Conservation (phyloP, 805 yeast genomes). For the Pichia deserticola region DNA sequence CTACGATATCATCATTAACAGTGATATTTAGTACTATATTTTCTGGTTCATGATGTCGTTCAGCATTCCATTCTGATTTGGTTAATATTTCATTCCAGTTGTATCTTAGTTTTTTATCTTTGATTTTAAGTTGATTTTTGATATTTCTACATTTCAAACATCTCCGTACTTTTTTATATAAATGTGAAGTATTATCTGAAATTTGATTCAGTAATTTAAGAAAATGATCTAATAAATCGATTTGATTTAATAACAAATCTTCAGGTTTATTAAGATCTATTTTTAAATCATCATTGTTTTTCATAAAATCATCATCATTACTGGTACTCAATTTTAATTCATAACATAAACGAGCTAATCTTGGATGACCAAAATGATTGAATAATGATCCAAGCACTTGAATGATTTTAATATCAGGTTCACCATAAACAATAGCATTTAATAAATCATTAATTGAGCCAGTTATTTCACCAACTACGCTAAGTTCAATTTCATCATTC, state of each 20-base stretch:
- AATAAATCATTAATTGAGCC: constrained; percentile 51
- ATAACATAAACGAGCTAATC: constrained; percentile 46
- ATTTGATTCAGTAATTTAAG: constrained; percentile 14
- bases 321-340: constrained; percentile 45
- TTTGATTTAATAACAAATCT: constrained; percentile 27
- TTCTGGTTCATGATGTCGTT: constrained; percentile 11
- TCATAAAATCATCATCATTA: constrained; percentile 27
- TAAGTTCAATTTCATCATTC: constrained; percentile 19
- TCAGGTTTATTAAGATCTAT: constrained; percentile 17
- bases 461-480: constrained; percentile 17
- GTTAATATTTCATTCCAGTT: constrained; percentile 12
- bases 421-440: constrained; percentile 58
- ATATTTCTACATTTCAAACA: constrained; percentile 4
- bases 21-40: constrained; percentile 12
- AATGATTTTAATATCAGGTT: constrained; percentile 53
- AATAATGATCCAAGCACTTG: constrained; percentile 45
- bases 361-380: constrained; percentile 37
- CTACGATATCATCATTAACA: constrained; percentile 10
- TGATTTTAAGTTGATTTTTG: background rate
- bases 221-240: constrained; percentile 16
- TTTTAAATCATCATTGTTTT: constrained; percentile 16
- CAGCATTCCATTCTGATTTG: constrained; percentile 10
- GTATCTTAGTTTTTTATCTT: background rate
- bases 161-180: constrained; percentile 7
- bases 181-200: constrained; percentile 11